These are phyloP conservation scores for Diaporthe sp. DNA, from an alignment of 2,329 filamentous ascomycete genomes.

Conservation along the genomic window DNA sequence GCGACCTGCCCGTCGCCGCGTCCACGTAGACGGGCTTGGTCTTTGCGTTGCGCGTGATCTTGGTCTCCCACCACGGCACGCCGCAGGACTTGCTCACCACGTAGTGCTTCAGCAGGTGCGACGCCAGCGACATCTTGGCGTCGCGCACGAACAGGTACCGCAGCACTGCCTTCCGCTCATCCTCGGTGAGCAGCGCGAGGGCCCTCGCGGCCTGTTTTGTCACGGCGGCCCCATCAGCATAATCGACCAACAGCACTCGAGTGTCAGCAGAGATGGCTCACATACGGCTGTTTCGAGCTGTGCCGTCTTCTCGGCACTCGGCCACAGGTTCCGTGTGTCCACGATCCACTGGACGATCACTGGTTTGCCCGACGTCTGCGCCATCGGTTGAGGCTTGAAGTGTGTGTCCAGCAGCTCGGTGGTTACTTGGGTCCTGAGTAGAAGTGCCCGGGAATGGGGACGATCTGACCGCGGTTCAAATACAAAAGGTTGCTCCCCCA, in stretches of 20 bases:
- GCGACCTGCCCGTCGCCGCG: constrained; percentile 57
- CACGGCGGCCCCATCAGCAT: neutral
- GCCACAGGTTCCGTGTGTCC: constrained; percentile 69
- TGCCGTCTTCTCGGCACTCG: constrained; percentile 58
- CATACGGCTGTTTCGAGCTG: constrained; percentile 59
- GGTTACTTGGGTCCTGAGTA: constrained; percentile 6
- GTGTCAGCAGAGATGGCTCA: constrained; percentile 12
- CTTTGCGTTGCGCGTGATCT: constrained; percentile 64
- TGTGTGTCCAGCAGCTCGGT: constrained; percentile 30
- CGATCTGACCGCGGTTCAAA: neutral
- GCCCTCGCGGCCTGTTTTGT: constrained; percentile 61
- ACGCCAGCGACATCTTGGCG: constrained; percentile 79
- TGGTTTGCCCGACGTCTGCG: constrained; percentile 39
- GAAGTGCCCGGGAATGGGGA: neutral
- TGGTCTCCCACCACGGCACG: constrained; percentile 70
- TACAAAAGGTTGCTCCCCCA: constrained; percentile 7
- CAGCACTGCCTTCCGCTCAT: constrained; percentile 68
- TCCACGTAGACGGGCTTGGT: constrained; percentile 65
- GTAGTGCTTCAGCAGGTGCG: constrained; percentile 78
- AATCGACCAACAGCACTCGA: neutral
- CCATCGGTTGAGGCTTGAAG: constrained; percentile 20
- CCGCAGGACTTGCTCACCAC: constrained; percentile 68
- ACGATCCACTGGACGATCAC: constrained; percentile 69
- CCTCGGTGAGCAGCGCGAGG: constrained; percentile 60
- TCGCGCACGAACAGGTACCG: constrained; percentile 75